A percentile compares a stretch with the other conserved stretches of the same genome.
Evolutionary conservation across 2,329 filamentous ascomycete genomes (phyloP).

Genomic region (Fulvia fulva): DNA sequence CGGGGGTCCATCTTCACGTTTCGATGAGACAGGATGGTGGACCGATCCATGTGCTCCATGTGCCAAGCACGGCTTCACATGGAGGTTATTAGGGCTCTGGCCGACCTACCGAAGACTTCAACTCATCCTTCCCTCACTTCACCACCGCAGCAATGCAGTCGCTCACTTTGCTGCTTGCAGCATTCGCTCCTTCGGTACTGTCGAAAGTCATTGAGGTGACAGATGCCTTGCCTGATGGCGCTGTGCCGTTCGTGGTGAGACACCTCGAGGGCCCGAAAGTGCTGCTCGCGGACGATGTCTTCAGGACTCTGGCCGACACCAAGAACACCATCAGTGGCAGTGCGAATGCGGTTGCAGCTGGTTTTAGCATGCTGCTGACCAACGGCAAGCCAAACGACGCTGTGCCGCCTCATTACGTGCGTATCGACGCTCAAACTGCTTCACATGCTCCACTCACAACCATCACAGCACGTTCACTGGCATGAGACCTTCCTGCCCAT

Average conservation of each 20-base stretch:
- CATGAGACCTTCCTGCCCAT: slow-evolving; percentile 16
- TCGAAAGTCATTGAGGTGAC: slow-evolving; percentile 2
- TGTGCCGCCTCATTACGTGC: slow-evolving; percentile 6
- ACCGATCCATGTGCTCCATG: neutral
- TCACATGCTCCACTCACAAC: neutral
- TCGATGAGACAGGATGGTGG: neutral
- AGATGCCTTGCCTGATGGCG: neutral
- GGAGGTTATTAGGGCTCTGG: slow-evolving; percentile 2
- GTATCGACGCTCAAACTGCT: neutral
- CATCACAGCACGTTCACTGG: slow-evolving; percentile 10
- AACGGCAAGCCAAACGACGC: slow-evolving; percentile 5
- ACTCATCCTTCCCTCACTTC: neutral
- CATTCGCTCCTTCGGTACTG: neutral
- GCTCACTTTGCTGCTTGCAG: neutral
- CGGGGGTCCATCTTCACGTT: neutral
- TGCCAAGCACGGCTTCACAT: neutral
- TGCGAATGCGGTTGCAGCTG: neutral
- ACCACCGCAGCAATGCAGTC: neutral
- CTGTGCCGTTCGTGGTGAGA: slow-evolving; percentile 3
- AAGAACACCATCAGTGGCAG: slow-evolving; percentile 4
- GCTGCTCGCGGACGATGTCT: slow-evolving; percentile 5
- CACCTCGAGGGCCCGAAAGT: slow-evolving; percentile 5
- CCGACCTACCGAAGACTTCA: slow-evolving; percentile 3
- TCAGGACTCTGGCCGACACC: slow-evolving; percentile 2
- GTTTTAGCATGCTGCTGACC: slow-evolving; percentile 3